Percentiles rank a stretch among this genome's conserved stretches.
phyloP scores from a whole-genome alignment of 2,329 filamentous ascomycete genomes.

The Tothia fuscella region DNA sequence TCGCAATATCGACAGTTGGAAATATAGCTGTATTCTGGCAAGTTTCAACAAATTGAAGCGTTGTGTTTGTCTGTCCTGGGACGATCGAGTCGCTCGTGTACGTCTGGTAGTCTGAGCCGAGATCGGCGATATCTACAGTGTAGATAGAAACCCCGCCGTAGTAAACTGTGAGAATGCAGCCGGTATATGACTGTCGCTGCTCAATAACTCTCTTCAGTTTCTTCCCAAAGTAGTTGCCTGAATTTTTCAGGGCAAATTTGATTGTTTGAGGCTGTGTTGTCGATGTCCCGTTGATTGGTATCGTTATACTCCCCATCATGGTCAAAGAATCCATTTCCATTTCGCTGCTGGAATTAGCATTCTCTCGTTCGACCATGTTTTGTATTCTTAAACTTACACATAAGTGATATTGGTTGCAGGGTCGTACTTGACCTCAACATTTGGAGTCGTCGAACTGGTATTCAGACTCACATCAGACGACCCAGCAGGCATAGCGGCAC shows the following conservation, averaged over 20 bases:
- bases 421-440: no score
- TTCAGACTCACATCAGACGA: no score
- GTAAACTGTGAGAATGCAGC: background rate
- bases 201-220: background rate
- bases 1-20: background rate
- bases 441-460: no score
- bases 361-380: no score
- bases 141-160: background rate
- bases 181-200: background rate
- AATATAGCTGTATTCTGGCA: background rate
- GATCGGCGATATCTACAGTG: background rate
- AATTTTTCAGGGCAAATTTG: background rate
- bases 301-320: background rate
- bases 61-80: background rate
- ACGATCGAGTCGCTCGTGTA: background rate
- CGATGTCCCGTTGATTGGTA: background rate
- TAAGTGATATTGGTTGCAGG: no score
- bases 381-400: no score
- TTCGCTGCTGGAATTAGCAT: no score
- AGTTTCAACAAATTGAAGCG: background rate
- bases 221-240: background rate
- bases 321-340: no score
- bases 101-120: background rate
- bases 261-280: background rate
- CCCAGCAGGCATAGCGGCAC: no score